phyloP scores from a whole-genome alignment of 1,284 basidiomycete species.

The Fomitiporia mediterranea region DNA sequence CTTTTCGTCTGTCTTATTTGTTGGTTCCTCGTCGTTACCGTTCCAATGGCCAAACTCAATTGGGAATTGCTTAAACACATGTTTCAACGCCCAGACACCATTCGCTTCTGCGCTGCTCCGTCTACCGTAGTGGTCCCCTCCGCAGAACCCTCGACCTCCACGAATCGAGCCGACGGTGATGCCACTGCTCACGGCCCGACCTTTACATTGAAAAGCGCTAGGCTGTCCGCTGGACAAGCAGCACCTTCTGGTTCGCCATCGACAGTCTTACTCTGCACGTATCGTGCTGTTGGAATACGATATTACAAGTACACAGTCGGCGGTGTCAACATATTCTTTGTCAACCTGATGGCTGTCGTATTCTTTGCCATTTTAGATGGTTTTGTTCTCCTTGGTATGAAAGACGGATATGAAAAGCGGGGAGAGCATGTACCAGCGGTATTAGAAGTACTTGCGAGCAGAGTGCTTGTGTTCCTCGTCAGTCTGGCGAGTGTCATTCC shows the following conservation, averaged over 20 bases:
- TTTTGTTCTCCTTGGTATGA: constrained; percentile 73
- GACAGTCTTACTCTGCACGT: constrained; percentile 93
- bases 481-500: constrained; percentile 93
- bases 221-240: constrained; percentile 66
- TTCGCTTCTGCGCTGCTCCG: constrained; percentile 89
- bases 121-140: constrained; percentile 47
- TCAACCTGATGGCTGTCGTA: constrained; percentile 92
- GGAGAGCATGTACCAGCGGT: constrained; percentile 60
- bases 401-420: constrained; percentile 50
- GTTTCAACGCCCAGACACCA: constrained; percentile 73
- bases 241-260: constrained; percentile 70
- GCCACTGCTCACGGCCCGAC: constrained; percentile 29
- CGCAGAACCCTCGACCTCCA: constrained; percentile 27
- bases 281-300: constrained; percentile 84
- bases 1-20: constrained; percentile 82
- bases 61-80: constrained; percentile 91
- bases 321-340: constrained; percentile 97
- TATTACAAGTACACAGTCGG: constrained; percentile 99
- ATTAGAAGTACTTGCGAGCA: constrained; percentile 67
- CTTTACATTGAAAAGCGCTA: constrained; percentile 53
- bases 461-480: constrained; percentile 80
- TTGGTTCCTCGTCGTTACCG: constrained; percentile 91
- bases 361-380: constrained; percentile 96
- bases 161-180: constrained; percentile 26
- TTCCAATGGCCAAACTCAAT: constrained; percentile 97